A percentile compares a stretch with the other conserved stretches of the same genome.
phyloP scores from a whole-genome alignment of 352 stramenopile species.

The Globisporangium spiculum region DNA sequence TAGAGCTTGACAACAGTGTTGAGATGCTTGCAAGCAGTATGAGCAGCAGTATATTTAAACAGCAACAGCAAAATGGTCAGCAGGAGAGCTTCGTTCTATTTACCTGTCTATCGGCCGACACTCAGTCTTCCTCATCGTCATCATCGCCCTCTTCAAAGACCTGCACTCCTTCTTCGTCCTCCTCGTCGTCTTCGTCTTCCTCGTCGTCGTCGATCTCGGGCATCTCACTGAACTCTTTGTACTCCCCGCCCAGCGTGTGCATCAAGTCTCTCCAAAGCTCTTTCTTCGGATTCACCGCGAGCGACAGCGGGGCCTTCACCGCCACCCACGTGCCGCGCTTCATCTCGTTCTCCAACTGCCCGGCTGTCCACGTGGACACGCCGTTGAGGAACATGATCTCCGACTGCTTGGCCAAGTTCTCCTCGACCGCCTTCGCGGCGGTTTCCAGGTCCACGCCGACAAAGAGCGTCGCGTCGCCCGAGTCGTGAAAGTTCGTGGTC shows the following conservation, averaged over 20 bases:
- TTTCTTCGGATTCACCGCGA: constrained; percentile 60
- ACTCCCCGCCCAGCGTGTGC: constrained; percentile 61
- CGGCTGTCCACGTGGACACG: constrained; percentile 63
- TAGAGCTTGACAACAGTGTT: neutral
- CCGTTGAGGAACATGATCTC: constrained; percentile 82
- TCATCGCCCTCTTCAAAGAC: constrained; percentile 10
- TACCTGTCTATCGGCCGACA: constrained; percentile 18
- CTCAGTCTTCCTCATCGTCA: constrained; percentile 14
- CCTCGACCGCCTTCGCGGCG: constrained; percentile 54
- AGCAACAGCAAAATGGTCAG: neutral
- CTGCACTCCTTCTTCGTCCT: constrained; percentile 17
- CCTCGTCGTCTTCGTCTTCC: constrained; percentile 30
- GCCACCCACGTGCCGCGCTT: constrained; percentile 68
- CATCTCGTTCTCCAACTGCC: constrained; percentile 71
- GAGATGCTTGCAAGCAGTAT: neutral
- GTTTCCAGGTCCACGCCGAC: constrained; percentile 64
- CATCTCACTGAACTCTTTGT: constrained; percentile 67
- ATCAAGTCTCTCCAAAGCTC: constrained; percentile 76
- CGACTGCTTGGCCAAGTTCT: constrained; percentile 43
- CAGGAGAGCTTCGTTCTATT: constrained; percentile 21
- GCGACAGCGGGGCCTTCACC: constrained; percentile 65
- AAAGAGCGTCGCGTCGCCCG: constrained; percentile 50
- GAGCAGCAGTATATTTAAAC: neutral
- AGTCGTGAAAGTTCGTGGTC: constrained; percentile 41
- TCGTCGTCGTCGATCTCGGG: constrained; percentile 49